Evolutionary conservation across 2,329 filamentous ascomycete genomes (phyloP), one percentile per base, ranked within the genome.

Genomic region (Ophiostoma ips): DNA sequence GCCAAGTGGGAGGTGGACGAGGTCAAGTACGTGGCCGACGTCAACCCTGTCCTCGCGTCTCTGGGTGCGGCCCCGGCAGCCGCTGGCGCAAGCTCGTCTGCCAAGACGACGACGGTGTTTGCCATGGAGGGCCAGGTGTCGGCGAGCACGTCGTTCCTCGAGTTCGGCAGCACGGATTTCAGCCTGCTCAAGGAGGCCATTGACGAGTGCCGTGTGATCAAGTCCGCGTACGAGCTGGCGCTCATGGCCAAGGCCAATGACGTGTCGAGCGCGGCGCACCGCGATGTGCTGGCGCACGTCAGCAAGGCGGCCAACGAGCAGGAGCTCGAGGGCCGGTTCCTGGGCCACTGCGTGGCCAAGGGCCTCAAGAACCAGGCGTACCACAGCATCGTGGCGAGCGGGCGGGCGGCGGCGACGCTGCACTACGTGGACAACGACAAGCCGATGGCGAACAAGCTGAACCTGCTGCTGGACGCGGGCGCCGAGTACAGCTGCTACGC

Each of bases 321-420:
- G 33, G 84, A 95, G 63, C 77, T 95, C 31, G 83, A 94, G 63
- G 89, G 81, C 1, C 67, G 81, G 1, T 95, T 95, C 62, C 65
- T 94, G 11, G 80, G 86, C 61, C 73, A 75, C 30, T 94, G 86
- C 63, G 77, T 92, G 53, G 75, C 81, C 48, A 73, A 82, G 53
- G 85, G 84, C 21, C 83, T 84, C 48, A 83, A 81, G 61, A 80
- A 92, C 58, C 87, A 94, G 70, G 83, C 90, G 1, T 96, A 96
- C 66, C 78, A 84, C 57, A 82, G 83, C 53, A 95, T 96, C 59
- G 80, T 92, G 16, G 90, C 87, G 0, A 77, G 78, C 33, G 90
- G 90, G 11, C 75, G 79, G 5, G 82, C 85, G 15, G 89, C 84
- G 0, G 86, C 88, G 5, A 92, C 87, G 1, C 73, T 95, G 33